Evolutionary conservation across 805 yeast species (phyloP), one percentile per base, ranked within the genome.

Genomic region (Saccharomyces mikatae): DNA sequence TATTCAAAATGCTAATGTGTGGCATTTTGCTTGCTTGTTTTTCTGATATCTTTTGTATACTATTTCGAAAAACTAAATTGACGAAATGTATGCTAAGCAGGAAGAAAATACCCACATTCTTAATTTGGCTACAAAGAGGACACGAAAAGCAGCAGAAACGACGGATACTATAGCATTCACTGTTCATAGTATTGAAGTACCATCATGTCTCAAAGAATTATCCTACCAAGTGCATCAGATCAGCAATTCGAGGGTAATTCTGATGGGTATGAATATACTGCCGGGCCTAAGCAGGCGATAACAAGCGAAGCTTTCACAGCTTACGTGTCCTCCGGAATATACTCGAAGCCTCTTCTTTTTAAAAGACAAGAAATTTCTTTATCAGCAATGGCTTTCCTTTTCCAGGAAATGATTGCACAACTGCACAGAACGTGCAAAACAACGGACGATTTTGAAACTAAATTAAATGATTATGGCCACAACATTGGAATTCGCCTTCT

Each of bases 381-480:
- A 22, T 77, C 88, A 14, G 77, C 90, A 4, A 76, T 88, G 62
- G 81, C 89, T 30, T 85, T 82, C 59, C 71, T 89, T 36, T 86
- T 86, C 60, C 78, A 86, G 67, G 94, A 87, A 62, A 78, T 86
- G 55, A 82, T 89, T 26, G 80, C 81, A 54, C 80, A 83, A 75
- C 73, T 82, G 48, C 83, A 83, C 60, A 74, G 74, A 55, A 74
- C 80, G 50, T 79, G 89, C 29, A 78, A 77, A 56, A 85, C 88
- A 17, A 76, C 87, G 21, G 79, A 78, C 50, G 91, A 88, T 59
- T 71, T 84, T 51, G 87, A 82, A 63, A 60, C 73, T 11, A 72
- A 83, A 54, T 75, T 89, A 51, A 84, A 82, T 61, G 81, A 80
- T n/a, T 70, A 86, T 48, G 97, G 97, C 1, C 84, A 84, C 63